phyloP scores from a whole-genome alignment of 2,329 filamentous ascomycete genomes.

The Mycosphaerelloides madeirae region DNA sequence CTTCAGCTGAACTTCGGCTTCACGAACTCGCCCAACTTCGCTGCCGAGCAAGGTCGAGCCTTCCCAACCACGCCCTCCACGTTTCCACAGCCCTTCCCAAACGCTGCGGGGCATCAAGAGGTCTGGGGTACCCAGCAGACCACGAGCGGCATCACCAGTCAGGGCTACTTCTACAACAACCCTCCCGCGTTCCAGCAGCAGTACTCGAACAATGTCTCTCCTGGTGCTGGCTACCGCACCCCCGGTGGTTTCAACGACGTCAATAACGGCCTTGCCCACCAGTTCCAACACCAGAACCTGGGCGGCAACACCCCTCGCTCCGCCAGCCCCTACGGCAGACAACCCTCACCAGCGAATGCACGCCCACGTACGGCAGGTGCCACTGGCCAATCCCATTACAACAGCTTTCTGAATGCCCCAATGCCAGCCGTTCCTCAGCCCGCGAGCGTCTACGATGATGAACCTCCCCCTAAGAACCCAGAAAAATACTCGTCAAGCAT shows the following conservation, averaged over 20 bases:
- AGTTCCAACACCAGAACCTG: constrained; percentile 95
- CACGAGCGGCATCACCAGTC: constrained; percentile 38
- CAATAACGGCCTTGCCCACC: constrained; percentile 86
- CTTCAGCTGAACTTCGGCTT: constrained; percentile 52
- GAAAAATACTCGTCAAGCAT: constrained; percentile 87
- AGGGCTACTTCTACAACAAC: constrained; percentile 49
- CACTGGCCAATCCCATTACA: constrained; percentile 54
- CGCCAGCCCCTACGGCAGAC: constrained; percentile 62
- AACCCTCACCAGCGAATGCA: constrained; percentile 62
- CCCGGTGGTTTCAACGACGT: constrained; percentile 67
- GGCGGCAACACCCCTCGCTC: constrained; percentile 61
- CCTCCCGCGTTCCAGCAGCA: constrained; percentile 47
- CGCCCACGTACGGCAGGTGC: constrained; percentile 82
- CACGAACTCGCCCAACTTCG: constrained; percentile 40
- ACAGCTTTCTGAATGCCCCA: constrained; percentile 63
- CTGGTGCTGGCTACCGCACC: constrained; percentile 54
- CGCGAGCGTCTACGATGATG: constrained; percentile 49
- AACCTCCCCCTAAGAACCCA: constrained; percentile 72
- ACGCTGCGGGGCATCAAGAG: constrained; percentile 57
- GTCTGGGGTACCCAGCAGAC: constrained; percentile 49
- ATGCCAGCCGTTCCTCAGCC: constrained; percentile 45
- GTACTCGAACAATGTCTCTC: constrained; percentile 34
- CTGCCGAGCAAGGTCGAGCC: constrained; percentile 42
- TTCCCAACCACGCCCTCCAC: constrained; percentile 78
- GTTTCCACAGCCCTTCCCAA: constrained; percentile 79